Evolutionary conservation across 768 basidiomycete species (phyloP).

Genomic region (Kwoniella shandongensis): DNA sequence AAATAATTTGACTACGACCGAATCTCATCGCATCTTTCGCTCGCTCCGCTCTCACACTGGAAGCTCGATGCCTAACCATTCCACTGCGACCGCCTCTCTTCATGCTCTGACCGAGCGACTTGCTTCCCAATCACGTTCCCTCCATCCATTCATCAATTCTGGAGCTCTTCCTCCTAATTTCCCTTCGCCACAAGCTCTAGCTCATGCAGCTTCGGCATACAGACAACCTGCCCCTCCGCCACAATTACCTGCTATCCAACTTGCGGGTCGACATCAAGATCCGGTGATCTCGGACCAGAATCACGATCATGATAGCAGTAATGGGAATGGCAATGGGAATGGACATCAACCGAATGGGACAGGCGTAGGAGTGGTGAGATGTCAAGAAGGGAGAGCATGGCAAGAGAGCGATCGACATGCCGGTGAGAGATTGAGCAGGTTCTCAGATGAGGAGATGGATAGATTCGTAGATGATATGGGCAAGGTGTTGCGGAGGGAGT

Average conservation of each 20-base stretch:
- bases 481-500: conserved; percentile 47
- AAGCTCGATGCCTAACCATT: conserved; percentile 22
- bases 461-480: conserved; percentile 50
- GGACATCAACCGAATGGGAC: conserved; percentile 8
- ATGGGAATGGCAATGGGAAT: conserved; percentile 1
- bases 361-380: conserved; percentile 39
- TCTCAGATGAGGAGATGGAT: conserved; percentile 47
- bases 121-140: conserved; percentile 37
- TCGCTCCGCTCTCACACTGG: too few relatives aligned
- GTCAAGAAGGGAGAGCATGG: conserved; percentile 44
- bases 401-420: conserved; percentile 36
- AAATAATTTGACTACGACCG: too few relatives aligned
- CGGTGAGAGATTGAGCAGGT: conserved; percentile 29
- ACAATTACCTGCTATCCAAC: conserved; percentile 37
- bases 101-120: conserved; percentile 47
- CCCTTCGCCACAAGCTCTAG: conserved; percentile 31
- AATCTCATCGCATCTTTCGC: too few relatives aligned
- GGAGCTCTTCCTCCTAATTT: conserved; percentile 21
- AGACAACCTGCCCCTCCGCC: conserved; percentile 49
- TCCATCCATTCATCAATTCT: conserved; percentile 27
- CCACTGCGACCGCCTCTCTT: conserved; percentile 36
- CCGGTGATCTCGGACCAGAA: conserved; percentile 18
- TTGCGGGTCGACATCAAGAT: conserved; percentile 43
- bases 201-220: conserved; percentile 38
- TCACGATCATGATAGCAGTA: not conserved